phyloP scores from a whole-genome alignment of 805 yeast species.

The Debaryomyces castellii region DNA sequence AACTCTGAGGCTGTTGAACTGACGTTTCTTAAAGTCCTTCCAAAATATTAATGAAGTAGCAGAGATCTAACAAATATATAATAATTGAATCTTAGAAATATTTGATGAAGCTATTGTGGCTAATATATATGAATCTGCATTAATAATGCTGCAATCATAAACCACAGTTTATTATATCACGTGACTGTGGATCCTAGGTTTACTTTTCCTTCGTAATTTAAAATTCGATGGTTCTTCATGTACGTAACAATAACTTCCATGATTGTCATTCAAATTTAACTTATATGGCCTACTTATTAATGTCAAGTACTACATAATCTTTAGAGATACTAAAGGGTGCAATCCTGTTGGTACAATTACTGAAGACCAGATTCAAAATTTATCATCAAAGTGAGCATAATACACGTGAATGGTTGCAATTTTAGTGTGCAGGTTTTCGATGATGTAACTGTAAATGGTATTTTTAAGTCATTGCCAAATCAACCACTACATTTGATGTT shows the following conservation, averaged over 20 bases:
- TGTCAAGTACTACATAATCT: too few relatives aligned
- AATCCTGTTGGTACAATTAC: neutral
- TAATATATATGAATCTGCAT: neutral
- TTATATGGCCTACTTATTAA: neutral
- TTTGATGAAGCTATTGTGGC: neutral
- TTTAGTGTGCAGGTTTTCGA: neutral
- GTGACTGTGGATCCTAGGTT: conserved; percentile 12
- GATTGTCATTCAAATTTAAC: too few relatives aligned
- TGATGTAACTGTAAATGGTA: neutral
- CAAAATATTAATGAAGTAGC: neutral
- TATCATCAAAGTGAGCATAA: conserved; percentile 2
- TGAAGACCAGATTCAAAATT: neutral
- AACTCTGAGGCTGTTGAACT: neutral
- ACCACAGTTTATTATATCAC: conserved; percentile 25
- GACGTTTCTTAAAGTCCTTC: neutral
- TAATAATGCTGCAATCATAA: conserved; percentile 13
- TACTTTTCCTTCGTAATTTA: too few relatives aligned
- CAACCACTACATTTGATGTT: too few relatives aligned
- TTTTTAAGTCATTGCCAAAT: too few relatives aligned
- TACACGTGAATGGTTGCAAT: conserved; percentile 32
- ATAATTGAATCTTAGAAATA: neutral
- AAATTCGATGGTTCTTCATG: neutral
- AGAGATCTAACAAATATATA: neutral
- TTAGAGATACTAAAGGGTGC: too few relatives aligned
- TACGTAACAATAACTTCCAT: neutral